Percentiles rank a stretch among this genome's conserved stretches.
Conservation (phyloP, 805 yeast genomes). For the Wickerhamomyces hampshirensis region DNA sequence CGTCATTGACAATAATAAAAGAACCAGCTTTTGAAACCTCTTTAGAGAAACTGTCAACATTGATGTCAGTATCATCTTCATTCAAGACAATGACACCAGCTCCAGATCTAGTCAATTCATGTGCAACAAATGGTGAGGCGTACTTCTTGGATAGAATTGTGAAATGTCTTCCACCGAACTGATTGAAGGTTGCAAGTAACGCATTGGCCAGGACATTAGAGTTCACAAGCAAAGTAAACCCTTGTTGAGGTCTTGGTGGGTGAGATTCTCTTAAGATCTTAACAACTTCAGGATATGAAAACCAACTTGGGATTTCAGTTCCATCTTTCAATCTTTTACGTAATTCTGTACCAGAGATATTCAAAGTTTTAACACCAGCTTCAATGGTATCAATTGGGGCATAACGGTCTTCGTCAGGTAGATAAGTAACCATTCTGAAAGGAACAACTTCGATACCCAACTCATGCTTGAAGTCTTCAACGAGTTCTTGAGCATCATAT, state of each 20-base stretch:
- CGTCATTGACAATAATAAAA: constrained; percentile 43
- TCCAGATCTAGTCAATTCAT: constrained; percentile 84
- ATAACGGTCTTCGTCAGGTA: constrained; percentile 92
- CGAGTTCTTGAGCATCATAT: constrained; percentile 91
- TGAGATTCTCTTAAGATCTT: constrained; percentile 84
- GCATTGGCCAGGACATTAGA: constrained; percentile 73
- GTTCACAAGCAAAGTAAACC: constrained; percentile 71
- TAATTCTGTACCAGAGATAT: constrained; percentile 92
- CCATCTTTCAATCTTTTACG: constrained; percentile 85
- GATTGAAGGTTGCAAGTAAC: constrained; percentile 84
- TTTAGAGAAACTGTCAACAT: constrained; percentile 9
- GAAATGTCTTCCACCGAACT: constrained; percentile 76
- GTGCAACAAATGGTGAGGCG: constrained; percentile 53
- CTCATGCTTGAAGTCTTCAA: constrained; percentile 69
- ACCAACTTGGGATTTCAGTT: constrained; percentile 91
- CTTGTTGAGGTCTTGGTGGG: constrained; percentile 88
- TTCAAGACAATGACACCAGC: constrained; percentile 75
- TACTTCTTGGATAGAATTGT: constrained; percentile 37
- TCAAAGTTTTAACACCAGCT: constrained; percentile 72
- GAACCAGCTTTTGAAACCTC: constrained; percentile 42
- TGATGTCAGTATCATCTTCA: constrained; percentile 9
- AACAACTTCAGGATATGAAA: constrained; percentile 95
- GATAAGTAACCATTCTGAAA: constrained; percentile 92
- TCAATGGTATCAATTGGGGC: constrained; percentile 93
- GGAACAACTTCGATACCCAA: constrained; percentile 89